Conservation (phyloP, 345 rosid species). For the Eucalyptus guilfoylei region DNA sequence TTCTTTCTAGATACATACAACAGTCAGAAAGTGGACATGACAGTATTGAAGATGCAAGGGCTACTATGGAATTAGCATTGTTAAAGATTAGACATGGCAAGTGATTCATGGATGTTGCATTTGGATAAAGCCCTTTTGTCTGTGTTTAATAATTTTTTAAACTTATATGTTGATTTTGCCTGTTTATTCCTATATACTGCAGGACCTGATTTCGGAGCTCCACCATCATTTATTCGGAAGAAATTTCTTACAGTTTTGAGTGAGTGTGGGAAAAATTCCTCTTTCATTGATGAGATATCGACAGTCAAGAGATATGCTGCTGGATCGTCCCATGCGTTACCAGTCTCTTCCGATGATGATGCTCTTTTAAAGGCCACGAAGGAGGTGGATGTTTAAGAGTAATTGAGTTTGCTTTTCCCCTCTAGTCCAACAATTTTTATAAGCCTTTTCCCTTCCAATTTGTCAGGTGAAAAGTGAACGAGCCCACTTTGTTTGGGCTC, state of each 20-base stretch:
- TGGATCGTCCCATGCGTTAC: conserved; percentile 64
- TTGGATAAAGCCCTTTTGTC: background rate
- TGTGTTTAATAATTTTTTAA: background rate
- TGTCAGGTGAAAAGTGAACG: conserved; percentile 57
- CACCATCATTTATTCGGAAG: conserved; percentile 49
- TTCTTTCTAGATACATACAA: conserved; percentile 80
- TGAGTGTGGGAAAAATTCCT: conserved; percentile 65
- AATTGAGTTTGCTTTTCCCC: background rate
- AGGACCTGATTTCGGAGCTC: conserved; percentile 95
- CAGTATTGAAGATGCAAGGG: conserved; percentile 86
- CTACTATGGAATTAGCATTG: conserved; percentile 83
- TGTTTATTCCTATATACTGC: background rate
- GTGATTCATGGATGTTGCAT: conserved; percentile 5
- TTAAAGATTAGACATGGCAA: conserved; percentile 74
- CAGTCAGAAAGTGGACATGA: conserved; percentile 73
- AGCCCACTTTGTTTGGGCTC: conserved; percentile 79
- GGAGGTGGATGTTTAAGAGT: conserved; percentile 41
- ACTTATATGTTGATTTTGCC: background rate
- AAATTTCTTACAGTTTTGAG: conserved; percentile 58
- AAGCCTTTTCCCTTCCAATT: background rate
- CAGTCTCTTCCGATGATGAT: conserved; percentile 77
- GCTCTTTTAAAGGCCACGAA: conserved; percentile 63
- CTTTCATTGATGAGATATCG: conserved; percentile 57
- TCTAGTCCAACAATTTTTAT: background rate
- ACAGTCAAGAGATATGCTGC: conserved; percentile 65